A percentile compares a stretch with the other conserved stretches of the same genome.
Conservation (phyloP, 2,329 filamentous ascomycete genomes). For the Ophiostoma ulmi region DNA sequence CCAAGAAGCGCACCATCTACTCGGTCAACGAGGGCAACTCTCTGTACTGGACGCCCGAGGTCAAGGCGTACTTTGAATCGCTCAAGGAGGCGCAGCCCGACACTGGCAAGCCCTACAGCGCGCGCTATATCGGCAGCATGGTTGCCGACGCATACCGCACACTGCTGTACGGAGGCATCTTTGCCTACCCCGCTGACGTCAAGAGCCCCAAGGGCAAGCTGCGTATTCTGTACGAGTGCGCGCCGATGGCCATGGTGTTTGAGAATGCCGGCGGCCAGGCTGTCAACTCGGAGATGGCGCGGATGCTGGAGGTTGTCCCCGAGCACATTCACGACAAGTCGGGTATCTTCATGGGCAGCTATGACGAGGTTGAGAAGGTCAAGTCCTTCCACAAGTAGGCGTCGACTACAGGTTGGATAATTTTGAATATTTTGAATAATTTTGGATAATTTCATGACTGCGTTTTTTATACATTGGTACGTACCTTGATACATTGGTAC, state of each 20-base stretch:
- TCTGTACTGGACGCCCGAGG: conserved; percentile 87
- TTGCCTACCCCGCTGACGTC: conserved; percentile 95
- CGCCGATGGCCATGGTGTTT: conserved; percentile 97
- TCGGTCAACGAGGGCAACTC: conserved; percentile 98
- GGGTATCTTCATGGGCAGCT: conserved; percentile 93
- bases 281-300: conserved; percentile 81
- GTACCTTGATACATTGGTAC: neutral
- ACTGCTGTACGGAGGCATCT: conserved; percentile 89
- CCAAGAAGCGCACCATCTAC: conserved; percentile 78
- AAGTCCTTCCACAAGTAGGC: conserved; percentile 67
- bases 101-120: conserved; percentile 82
- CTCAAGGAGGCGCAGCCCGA: conserved; percentile 69
- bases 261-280: conserved; percentile 96
- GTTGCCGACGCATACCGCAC: conserved; percentile 97
- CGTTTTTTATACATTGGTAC: neutral
- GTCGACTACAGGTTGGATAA: neutral
- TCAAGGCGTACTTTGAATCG: conserved; percentile 81
- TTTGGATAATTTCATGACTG: neutral
- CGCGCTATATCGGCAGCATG: conserved; percentile 96
- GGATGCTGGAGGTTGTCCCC: conserved; percentile 84
- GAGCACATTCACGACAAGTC: conserved; percentile 92
- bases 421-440: neutral
- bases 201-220: conserved; percentile 99
- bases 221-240: conserved; percentile 95
- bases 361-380: conserved; percentile 92